These are phyloP conservation scores for Apostasia ramifera DNA, from an alignment of 106 monocot genomes.

Conservation along the genomic window DNA sequence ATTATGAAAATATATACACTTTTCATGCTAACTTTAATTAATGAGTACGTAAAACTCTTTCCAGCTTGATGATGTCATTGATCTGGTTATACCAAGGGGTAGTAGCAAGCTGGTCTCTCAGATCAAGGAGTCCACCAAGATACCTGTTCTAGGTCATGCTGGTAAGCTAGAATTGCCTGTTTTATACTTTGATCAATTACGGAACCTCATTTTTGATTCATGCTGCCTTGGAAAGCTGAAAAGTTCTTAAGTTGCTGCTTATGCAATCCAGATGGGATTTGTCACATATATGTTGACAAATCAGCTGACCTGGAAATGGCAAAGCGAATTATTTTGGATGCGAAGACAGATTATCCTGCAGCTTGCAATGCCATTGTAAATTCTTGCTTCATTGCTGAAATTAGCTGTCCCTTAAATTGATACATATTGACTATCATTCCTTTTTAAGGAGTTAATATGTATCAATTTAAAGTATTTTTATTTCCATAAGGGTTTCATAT, in stretches of 20 bases:
- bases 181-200: not conserved
- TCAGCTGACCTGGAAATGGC: constrained; percentile 84
- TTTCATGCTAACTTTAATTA: not conserved
- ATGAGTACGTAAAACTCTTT: constrained; percentile 1
- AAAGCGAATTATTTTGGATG: constrained; percentile 74
- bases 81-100: constrained; percentile 97
- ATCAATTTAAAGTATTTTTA: not conserved
- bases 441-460: too few species aligned
- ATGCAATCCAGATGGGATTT: constrained; percentile 72
- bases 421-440: not conserved
- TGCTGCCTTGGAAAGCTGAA: not conserved
- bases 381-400: not conserved
- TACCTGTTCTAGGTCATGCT: constrained; percentile 95
- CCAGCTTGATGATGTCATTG: constrained; percentile 99
- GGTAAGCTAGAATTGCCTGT: constrained; percentile 30
- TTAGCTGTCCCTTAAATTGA: not conserved
- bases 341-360: constrained; percentile 97
- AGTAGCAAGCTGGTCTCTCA: constrained; percentile 87
- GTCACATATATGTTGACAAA: constrained; percentile 95
- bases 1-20: not conserved
- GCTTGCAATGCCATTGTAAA: constrained; percentile 98
- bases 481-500: too few species aligned
- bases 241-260: not conserved
- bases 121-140: constrained; percentile 88
- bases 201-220: not conserved